Base-by-base conservation (phyloP, 2,329 filamentous ascomycete genomes). In the Podosphaera xanthii region DNA sequence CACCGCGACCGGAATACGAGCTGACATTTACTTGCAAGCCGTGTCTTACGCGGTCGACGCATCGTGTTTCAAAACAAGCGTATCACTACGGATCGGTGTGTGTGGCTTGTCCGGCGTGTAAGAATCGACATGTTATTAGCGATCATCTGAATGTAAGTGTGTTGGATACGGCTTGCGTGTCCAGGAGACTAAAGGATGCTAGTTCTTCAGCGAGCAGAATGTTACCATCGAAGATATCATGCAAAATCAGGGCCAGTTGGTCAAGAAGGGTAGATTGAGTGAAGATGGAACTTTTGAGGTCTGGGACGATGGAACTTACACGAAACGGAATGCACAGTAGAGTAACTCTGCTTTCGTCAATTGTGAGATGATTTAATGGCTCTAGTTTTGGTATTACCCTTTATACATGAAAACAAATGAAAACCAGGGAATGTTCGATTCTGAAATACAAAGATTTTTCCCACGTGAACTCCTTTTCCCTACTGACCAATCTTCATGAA, bases 1-100 rank as follows among this genome's bases (percentile, higher is more conserved):
- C 34, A 30, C 38, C 58, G 6, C 58, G 66, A 58, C 87, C 87
- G 1, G 81, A 86, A 60, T 98, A 97, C 72, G 78, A 88, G 65
- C 77, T 98, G 63, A 86, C 83, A 57, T 96, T 98, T 70, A 98
- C 92, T 64, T 98, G 92, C 77, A 83, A 86, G 61, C 87, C 87
- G 38, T 98, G 92, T 73, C 75, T 77, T 53, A 74, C 79, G 42
- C 84, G 90, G 60, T 94, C 87, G n/a, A 78, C 82, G 10, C 94
- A 98, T 72, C 79, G 79, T 57, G 76, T 98, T 66, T 88, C 87
- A 36, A 96, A 97, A 71, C 92, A 97, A 69, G 92, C 88, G 38
- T 98, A 98, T 70, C 90, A 97, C 71, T 77, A 83, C 63, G 92
- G 92, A 42, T 91, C 88, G 0, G 84, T 92, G 3, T 75, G 98